Evolutionary conservation across 768 basidiomycete species (phyloP), one percentile per base, ranked within the genome.

Genomic region (Gloeophyllum trabeum): DNA sequence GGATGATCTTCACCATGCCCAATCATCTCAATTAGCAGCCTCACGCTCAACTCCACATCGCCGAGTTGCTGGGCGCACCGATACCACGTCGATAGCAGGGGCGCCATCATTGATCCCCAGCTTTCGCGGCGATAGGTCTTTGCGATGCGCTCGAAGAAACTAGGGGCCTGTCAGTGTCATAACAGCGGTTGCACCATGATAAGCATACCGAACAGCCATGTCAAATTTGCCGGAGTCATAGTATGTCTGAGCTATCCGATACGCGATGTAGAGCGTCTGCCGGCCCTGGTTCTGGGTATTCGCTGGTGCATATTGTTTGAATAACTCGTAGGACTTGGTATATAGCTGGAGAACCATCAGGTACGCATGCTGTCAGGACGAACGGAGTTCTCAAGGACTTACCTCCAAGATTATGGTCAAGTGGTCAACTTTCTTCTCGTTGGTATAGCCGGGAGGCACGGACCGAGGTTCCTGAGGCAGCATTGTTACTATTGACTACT

Each of bases 341-440:
- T 91, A 93, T 1, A 99, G 70, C 89, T 93, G 42, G 20, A 7
- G 13, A 10, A 21, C 7, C 10, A 38, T 7, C 37, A 25, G 20
- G 7, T 37, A 21, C 7, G 20, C 36, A 37, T 37, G 10, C 10
- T 10, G 20, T 10, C 7, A 13, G 7, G 20, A 10, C 36, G 20
- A 37, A 16, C 16, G 12, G 20, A 12, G 20, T 26, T 28, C 16
- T 36, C n/a, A 6, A 24, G 4, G 6, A 49, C 62, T 37, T 43
- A 85, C 91, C 73, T 99, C 94, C 23, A 94, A 64, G 32, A 88
- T 76, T 26, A 93, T 66, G 2, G 75, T 73, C 16, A 84, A 58
- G 56, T 99, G 93, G 45, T 94, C 90, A 5, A 93, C 85, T 55
- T 91, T 97, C 58, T 80, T 85, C 62, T 99, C 94, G 47, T 94